Conservation (phyloP, 441 rosid species). For the Euphorbia neoarborescens region DNA sequence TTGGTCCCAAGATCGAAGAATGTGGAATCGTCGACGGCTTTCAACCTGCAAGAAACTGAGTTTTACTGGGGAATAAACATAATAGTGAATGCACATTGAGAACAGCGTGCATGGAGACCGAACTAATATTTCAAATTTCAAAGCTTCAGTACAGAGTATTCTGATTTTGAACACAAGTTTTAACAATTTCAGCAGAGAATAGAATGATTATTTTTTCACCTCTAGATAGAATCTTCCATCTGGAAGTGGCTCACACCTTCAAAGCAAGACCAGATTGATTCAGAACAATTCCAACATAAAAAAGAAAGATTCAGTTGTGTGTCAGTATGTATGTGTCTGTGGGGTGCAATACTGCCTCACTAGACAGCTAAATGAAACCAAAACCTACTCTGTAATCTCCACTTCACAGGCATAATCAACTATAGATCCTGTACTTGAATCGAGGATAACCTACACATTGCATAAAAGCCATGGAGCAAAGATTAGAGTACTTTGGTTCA, state of each 20-base stretch:
- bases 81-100: background rate
- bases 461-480: constrained; percentile 8
- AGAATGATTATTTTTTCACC: constrained; percentile 36
- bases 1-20: constrained; percentile 74
- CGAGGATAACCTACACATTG: constrained; percentile 58
- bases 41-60: constrained; percentile 47
- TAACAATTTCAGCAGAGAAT: constrained; percentile 5
- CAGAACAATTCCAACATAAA: constrained; percentile 1
- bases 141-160: background rate
- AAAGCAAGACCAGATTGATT: constrained; percentile 12
- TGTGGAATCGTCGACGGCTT: constrained; percentile 74
- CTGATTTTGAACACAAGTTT: background rate
- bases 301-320: background rate
- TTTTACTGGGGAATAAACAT: background rate
- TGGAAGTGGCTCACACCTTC: constrained; percentile 94
- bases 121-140: background rate
- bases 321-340: background rate
- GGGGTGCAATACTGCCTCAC: constrained; percentile 3
- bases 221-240: constrained; percentile 85
- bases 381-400: constrained; percentile 87
- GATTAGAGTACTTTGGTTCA: constrained; percentile 15
- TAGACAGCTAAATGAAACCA: constrained; percentile 8
- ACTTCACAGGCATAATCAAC: constrained; percentile 92
- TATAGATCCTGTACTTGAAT: constrained; percentile 51
- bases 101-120: background rate